These are phyloP conservation scores for Trametes punicea DNA, from an alignment of 768 basidiomycete genomes.

Conservation along the genomic window DNA sequence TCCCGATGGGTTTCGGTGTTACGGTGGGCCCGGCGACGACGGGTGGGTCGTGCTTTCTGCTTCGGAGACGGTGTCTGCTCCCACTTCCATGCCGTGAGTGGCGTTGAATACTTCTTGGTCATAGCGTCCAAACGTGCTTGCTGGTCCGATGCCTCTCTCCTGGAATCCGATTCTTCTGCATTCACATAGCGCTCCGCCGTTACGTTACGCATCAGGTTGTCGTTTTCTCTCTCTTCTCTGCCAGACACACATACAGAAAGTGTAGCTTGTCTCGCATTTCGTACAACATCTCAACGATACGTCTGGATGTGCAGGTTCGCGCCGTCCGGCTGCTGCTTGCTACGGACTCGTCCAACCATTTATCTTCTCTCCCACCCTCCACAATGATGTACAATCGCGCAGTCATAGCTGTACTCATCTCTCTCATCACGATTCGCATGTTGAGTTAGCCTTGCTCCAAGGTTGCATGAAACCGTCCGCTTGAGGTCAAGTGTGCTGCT, in stretches of 20 bases:
- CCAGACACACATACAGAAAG: background rate
- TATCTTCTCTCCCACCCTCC: background rate
- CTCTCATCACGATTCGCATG: constrained; percentile 7
- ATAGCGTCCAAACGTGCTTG: too few relatives aligned
- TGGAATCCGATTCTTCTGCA: too few relatives aligned
- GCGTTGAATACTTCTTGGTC: too few relatives aligned
- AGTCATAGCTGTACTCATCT: constrained; percentile 14
- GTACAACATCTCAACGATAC: background rate
- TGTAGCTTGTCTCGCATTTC: background rate
- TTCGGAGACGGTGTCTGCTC: background rate
- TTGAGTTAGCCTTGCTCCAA: constrained; percentile 10
- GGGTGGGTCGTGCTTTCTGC: background rate
- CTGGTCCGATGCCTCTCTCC: too few relatives aligned
- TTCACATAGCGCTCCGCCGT: background rate
- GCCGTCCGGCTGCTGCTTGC: background rate
- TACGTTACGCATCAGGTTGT: background rate
- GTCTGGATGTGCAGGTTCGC: constrained; percentile 12
- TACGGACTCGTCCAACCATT: constrained; percentile 1
- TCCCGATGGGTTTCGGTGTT: background rate
- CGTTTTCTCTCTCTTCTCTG: background rate
- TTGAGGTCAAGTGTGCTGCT: too few relatives aligned
- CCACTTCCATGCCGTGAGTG: background rate
- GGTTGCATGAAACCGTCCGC: background rate
- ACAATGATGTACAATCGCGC: constrained; percentile 17
- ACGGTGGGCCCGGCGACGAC: background rate